These are phyloP conservation scores for Globisporangium sylvaticum DNA, from an alignment of 352 stramenopile species.

Conservation along the genomic window DNA sequence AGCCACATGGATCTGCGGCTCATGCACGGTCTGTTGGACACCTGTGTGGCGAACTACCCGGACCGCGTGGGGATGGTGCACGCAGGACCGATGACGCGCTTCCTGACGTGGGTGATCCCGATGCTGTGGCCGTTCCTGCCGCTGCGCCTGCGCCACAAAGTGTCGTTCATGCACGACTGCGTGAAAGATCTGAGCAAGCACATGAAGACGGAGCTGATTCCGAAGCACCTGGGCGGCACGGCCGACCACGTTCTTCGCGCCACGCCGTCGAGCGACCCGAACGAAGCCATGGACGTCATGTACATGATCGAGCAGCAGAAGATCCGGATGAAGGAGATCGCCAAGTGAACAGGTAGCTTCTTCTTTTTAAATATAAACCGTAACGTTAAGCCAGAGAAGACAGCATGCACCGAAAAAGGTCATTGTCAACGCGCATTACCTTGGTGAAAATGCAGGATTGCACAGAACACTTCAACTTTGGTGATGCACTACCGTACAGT, in stretches of 20 bases:
- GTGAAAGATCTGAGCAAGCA: slow-evolving; percentile 50
- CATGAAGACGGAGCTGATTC: slow-evolving; percentile 54
- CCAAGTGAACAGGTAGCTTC: background rate
- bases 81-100: slow-evolving; percentile 48
- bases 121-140: slow-evolving; percentile 64
- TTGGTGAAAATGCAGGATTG: too few species aligned
- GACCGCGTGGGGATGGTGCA: slow-evolving; percentile 62
- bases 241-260: slow-evolving; percentile 35
- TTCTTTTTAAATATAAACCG: background rate
- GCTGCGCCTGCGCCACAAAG: slow-evolving; percentile 41
- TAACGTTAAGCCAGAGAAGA: background rate
- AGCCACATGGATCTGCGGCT: slow-evolving; percentile 52
- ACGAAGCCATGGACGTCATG: slow-evolving; percentile 37
- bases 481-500: background rate
- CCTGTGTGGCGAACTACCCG: slow-evolving; percentile 61
- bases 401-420: too few species aligned
- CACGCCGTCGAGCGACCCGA: slow-evolving; percentile 15
- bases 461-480: background rate
- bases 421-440: too few species aligned
- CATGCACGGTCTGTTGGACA: slow-evolving; percentile 58
- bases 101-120: slow-evolving; percentile 45
- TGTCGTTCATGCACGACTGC: slow-evolving; percentile 60
- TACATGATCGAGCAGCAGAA: slow-evolving; percentile 60
- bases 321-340: slow-evolving; percentile 34
- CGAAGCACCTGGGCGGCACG: slow-evolving; percentile 43